Base-by-base conservation (phyloP, 208 protist genomes). In the Angomonas deanei region DNA sequence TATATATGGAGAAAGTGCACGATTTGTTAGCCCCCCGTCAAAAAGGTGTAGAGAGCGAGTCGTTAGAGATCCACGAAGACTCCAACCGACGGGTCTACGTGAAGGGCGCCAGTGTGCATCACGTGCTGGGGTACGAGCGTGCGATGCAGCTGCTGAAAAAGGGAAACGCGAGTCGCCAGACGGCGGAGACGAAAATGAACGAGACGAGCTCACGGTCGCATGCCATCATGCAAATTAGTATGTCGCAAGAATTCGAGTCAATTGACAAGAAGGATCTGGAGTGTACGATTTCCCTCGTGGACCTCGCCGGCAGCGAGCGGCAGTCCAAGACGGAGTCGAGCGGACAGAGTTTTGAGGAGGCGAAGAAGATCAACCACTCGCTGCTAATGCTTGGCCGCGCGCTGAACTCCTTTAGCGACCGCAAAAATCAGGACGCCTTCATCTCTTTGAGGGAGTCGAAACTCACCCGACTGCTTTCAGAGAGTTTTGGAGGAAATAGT, bases 401-500 rank as follows among this genome's bases (percentile, higher is more conserved):
- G 36, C 72, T 97, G 47, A 87, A 92, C 72, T 91, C 82, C 33
- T 88, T 93, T 66, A 78, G 82, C 66, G 81, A 91, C 55, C 75
- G 74, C 56, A 89, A 88, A 32, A 66, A 76, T 48, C 47, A 62
- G 30, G 80, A 84, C 61, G 68, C 58, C 23, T 90, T 80, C 66
- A 84, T 94, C 33, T 88, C 87, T 23, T 68, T 94, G 61, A 82
- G 91, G 33, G 91, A 91, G 57, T 96, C 88, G 56, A 94, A 95
- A 69, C 74, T 97, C 26, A 97, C 94, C 27, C 75, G 88, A 17
- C 59, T 96, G 38, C 70, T 94, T 59, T 88, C 88, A 24, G 88
- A 96, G 72, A 94, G 86, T 60, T 91, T 96, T 56, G 91, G 91
- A 34, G 91, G 87, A 39, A 97, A 97, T 66, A 93, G 90, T 54